phyloP scores from a whole-genome alignment of 2,329 filamentous ascomycete species.

The Leptographium radiaticola region DNA sequence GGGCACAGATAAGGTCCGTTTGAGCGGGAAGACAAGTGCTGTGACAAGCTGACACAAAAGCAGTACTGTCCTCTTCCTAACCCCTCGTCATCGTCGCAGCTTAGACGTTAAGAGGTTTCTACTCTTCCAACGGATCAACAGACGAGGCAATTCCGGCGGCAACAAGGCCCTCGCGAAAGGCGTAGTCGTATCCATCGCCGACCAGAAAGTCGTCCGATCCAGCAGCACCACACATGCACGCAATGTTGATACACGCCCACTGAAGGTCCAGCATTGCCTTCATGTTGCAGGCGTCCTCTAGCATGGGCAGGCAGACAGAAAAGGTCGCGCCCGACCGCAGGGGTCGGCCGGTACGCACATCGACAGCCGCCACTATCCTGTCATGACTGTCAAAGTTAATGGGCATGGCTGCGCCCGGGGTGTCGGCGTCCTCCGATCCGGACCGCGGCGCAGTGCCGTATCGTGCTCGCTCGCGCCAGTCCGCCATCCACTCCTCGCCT shows the following conservation, averaged over 20 bases:
- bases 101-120: neutral
- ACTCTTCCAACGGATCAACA: neutral
- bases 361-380: neutral
- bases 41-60: no score
- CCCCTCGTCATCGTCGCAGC: neutral
- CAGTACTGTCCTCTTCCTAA: no score
- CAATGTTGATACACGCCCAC: conserved; percentile 2
- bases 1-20: no score
- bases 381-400: neutral
- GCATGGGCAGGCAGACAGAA: neutral
- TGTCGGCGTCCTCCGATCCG: neutral
- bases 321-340: neutral
- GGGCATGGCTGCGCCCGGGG: neutral
- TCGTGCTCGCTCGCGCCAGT: neutral
- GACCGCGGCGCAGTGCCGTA: neutral
- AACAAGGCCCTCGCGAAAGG: neutral
- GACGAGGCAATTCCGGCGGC: neutral
- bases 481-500: neutral
- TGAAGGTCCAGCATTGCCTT: conserved; percentile 1
- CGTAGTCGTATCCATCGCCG: neutral
- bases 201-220: neutral
- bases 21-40: no score
- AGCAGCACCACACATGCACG: neutral
- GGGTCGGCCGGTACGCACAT: neutral
- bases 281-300: neutral